Base-by-base conservation (phyloP, 208 protist genomes). In the Trypanosoma cruzi region DNA sequence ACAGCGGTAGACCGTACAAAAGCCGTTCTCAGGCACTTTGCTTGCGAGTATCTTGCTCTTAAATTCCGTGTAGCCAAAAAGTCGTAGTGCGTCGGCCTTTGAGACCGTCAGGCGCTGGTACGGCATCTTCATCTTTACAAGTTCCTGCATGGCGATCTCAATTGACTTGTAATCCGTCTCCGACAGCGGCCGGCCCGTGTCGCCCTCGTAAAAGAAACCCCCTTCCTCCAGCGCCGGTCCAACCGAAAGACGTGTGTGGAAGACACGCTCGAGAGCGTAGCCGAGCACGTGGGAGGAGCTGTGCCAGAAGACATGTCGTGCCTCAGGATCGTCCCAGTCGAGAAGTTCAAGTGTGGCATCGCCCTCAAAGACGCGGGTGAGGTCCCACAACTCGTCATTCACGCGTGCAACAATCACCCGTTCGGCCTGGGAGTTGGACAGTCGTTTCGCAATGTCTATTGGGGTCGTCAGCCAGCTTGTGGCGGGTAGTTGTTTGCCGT, bases 241-340 rank as follows among this genome's bases (percentile, higher is more conserved):
- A 73, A 97, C 95, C 54, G 95, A 97, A 13, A 99, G 94, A 68
- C 97, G 81, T 13, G 86, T 89, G 65, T 95, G 78, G 61, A 98
- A 98, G 40, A 97, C 70, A n/a, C 75, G 63, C 82, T 99, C 99
- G 29, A 99, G 52, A 7, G 98, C 97, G 79, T 98, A 94, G 70
- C 99, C 99, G 20, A 99, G 89, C n/a, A 99, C 85, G 85, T 99
- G 99, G 34, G 99, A 93, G 49, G 93, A 98, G 56, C 97, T 99
- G 89, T 99, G 99, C 99, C 98, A 99, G 73, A 99, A 99, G 4
- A 99, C 98, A 50, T 98, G 77, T 29, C 77, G 79, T 62, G 88
- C 93, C 36, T 96, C 92, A 57, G 73, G 62, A 60, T 91, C 84
- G 29, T 96, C 91, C 85, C 86, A 97, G 67, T 97, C 92, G 40